Evolutionary conservation across 805 yeast genomes (phyloP), one percentile per base, ranked within the genome.

Genomic region (Candida suzukii): DNA sequence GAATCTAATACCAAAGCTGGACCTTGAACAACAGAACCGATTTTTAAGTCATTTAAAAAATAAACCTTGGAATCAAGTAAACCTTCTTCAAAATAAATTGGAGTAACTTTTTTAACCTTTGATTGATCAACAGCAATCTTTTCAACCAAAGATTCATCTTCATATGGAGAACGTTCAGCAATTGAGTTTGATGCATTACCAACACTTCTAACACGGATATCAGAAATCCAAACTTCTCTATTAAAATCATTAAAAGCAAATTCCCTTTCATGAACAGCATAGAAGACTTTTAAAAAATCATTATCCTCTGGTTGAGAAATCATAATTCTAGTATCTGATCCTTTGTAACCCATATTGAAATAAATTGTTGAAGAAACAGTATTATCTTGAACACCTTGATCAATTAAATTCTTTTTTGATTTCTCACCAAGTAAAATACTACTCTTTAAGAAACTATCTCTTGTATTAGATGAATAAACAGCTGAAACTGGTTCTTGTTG

Each of bases 261-360:
- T 56, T 86, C 93, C 44, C 78, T 68, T 47, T 72, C 65, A 54
- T 85, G 93, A 40, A 69, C 61, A 14, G 67, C 66, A 35, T 70
- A 60, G 56, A 83, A 85, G 38, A 67, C 66, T 26, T 60, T 54
- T 14, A 57, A 52, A 50, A 71, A 75, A 21, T 66, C 62, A 51
- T 51, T 50, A n/a, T 37, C 38, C 21, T 51, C 50, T 6, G 52
- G 57, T 20, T 53, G 58, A 5, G 53, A 45, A 16, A 84, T 76
- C 84, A 88, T 83, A 47, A 90, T 63, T 30, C 83, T 80, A 2
- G 96, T 83, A 53, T 90, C 96, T 14, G 95, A 83, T 7, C 96
- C 96, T 46, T 77, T 77, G 56, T 85, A 90, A 52, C 93, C 71
- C 70, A 88, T 65, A 55, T 88, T 88, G 46, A 88, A 63, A 50